Evolutionary conservation across 129 eudicot species (phyloP).

Genomic region (Chrysanthemum seticuspe): DNA sequence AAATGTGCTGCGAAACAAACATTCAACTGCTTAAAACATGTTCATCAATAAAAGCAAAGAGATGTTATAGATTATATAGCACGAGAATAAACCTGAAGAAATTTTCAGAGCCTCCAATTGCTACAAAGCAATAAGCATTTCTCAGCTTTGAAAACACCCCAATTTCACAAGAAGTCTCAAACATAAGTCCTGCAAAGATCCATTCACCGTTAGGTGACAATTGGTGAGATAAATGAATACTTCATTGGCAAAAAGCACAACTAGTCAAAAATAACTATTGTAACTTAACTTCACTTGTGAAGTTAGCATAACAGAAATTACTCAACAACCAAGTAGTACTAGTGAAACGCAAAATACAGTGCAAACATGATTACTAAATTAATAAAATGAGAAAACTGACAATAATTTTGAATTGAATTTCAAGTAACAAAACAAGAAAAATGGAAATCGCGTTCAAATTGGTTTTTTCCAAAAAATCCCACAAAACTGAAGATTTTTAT

Average conservation of each 20-base stretch:
- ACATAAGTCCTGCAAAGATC: constrained; percentile 67
- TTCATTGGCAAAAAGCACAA: background rate
- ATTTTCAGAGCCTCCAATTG: constrained; percentile 92
- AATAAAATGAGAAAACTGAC: background rate
- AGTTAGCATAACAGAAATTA: background rate
- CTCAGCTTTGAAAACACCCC: constrained; percentile 93
- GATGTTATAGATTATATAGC: background rate
- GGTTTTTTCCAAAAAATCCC: too few relatives aligned
- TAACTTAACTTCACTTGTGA: background rate
- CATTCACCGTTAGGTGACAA: background rate
- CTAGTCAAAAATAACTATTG: background rate
- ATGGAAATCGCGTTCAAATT: too few relatives aligned
- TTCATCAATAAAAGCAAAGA: background rate
- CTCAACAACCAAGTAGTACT: background rate
- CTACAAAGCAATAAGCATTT: constrained; percentile 91
- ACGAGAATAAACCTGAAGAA: constrained; percentile 65
- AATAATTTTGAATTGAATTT: background rate
- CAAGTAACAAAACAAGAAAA: background rate
- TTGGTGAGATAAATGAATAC: background rate
- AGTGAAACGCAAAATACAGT: background rate
- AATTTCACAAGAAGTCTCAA: constrained; percentile 84
- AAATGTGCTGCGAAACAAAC: constrained; percentile 53
- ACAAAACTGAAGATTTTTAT: too few relatives aligned
- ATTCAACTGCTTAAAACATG: constrained; percentile 8
- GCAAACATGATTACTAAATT: background rate